Percentiles rank a stretch among this genome's conserved stretches.
These are phyloP conservation scores for Fistulinella cinereoalba DNA, from an alignment of 1,284 basidiomycete species.

Conservation along the genomic window DNA sequence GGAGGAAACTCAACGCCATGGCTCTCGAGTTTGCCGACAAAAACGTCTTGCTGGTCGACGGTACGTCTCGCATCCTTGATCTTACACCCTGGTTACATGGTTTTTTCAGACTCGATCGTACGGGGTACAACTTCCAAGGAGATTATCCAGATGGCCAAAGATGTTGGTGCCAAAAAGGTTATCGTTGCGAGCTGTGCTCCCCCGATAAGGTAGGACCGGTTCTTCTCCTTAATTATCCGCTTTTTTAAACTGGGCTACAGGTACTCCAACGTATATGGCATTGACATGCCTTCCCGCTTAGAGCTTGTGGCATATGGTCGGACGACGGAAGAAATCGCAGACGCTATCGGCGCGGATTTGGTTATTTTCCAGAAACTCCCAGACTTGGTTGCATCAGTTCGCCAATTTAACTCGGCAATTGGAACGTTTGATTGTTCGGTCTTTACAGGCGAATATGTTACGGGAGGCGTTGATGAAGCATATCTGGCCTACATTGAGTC, in stretches of 20 bases:
- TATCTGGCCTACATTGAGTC: slow-evolving; percentile 81
- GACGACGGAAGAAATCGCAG: slow-evolving; percentile 73
- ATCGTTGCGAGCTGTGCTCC: slow-evolving; percentile 97
- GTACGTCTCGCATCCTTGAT: slow-evolving; percentile 40
- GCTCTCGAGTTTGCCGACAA: slow-evolving; percentile 95
- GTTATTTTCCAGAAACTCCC: slow-evolving; percentile 97
- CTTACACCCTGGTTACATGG: neutral
- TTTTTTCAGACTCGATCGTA: slow-evolving; percentile 85
- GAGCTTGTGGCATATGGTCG: slow-evolving; percentile 93
- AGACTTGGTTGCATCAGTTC: slow-evolving; percentile 87
- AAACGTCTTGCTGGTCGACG: slow-evolving; percentile 95
- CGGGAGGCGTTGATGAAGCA: slow-evolving; percentile 87
- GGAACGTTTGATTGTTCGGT: slow-evolving; percentile 93
- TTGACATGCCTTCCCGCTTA: slow-evolving; percentile 95
- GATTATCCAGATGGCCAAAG: slow-evolving; percentile 99
- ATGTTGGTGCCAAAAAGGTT: slow-evolving; percentile 97
- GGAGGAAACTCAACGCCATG: slow-evolving; percentile 98
- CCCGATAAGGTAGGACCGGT: slow-evolving; percentile 69
- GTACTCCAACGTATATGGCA: slow-evolving; percentile 96
- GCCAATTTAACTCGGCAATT: slow-evolving; percentile 82
- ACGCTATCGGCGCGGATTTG: slow-evolving; percentile 90
- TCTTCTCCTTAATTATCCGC: neutral
- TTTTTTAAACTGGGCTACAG: slow-evolving; percentile 37
- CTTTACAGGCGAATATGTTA: slow-evolving; percentile 96
- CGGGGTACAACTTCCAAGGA: slow-evolving; percentile 98